Evolutionary conservation across 345 rosid genomes (phyloP), one percentile per base, ranked within the genome.

Genomic region (Eucalyptus cloeziana): DNA sequence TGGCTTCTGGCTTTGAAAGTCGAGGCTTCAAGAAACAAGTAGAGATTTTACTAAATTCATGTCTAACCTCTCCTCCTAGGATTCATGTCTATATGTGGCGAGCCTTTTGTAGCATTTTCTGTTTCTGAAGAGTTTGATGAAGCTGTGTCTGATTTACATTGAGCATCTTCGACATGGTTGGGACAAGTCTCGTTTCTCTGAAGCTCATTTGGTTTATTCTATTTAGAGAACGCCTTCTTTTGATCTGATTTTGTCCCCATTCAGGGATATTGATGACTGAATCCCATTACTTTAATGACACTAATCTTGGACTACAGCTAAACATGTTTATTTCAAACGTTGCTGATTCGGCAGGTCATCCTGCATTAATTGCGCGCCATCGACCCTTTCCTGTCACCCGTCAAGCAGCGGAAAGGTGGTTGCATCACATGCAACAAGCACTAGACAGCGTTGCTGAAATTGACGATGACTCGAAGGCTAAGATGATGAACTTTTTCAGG

Each of bases 401-500:
- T 91, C 92, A 92, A 88, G 99, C 99, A 90, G 98, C 97, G 7
- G 98, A 94, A 90, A 95, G 97, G 93, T 97, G 99, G 99, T 91
- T 97, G 49, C 93, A 92, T 60, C 97, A 95, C 90, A 96, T 97
- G 99, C 95, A 96, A 90, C 92, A 92, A 51, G 99, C 99, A 85
- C 87, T 97, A 49, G 96, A 95, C 86, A 93, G 89, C 87, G 92
- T 95, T 15, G 86, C 91, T 11, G 97, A 93, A 69, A 96, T 96
- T 54, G 99, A 95, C 25, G 92, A 91, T 1, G 98, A 96, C 89
- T 96, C 98, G 1, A 96, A 95, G 91, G 86, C 90, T 87, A 95
- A 94, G 91, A 95, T 96, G 98, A 95, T 94, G 96, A 96, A 93
- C 60, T 97, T 96, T 92, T 96, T 96, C 94, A 95, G 99, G 99